These are phyloP conservation scores for Metarhizium robertsii DNA, from an alignment of 2,329 filamentous ascomycete species.

Conservation along the genomic window DNA sequence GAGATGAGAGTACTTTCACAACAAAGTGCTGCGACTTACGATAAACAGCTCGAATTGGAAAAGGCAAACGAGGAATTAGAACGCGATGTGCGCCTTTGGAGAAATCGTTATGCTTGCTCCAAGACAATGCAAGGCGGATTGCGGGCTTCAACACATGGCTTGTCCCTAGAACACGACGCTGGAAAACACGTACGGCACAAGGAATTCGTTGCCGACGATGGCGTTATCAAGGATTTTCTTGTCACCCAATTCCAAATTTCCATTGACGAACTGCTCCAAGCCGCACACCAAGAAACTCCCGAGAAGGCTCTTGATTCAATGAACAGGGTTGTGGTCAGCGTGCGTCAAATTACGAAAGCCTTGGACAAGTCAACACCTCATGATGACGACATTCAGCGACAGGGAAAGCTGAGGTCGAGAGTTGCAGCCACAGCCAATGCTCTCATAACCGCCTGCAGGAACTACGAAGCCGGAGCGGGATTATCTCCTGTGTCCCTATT, in stretches of 20 bases:
- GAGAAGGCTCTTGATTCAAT: conserved; percentile 73
- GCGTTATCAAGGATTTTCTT: conserved; percentile 81
- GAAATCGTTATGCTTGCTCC: conserved; percentile 74
- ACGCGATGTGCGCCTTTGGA: conserved; percentile 81
- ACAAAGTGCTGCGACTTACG: conserved; percentile 67
- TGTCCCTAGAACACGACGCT: conserved; percentile 61
- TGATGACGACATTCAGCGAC: conserved; percentile 48
- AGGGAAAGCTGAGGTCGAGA: conserved; percentile 64
- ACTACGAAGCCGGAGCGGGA: conserved; percentile 73
- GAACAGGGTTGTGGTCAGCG: conserved; percentile 74
- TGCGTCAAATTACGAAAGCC: conserved; percentile 77
- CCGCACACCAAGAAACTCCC: conserved; percentile 64
- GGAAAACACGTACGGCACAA: conserved; percentile 56
- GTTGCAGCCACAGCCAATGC: conserved; percentile 94
- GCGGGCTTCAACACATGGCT: conserved; percentile 69
- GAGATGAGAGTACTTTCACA: conserved; percentile 86
- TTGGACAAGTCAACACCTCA: conserved; percentile 51
- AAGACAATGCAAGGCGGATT: conserved; percentile 81
- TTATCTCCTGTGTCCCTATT: conserved; percentile 88
- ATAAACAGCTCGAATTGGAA: conserved; percentile 72
- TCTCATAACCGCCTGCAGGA: conserved; percentile 88
- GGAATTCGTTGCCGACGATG: conserved; percentile 60
- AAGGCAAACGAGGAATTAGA: conserved; percentile 69
- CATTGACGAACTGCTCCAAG: conserved; percentile 80
- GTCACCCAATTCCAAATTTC: conserved; percentile 92